Conservation (phyloP, 2,329 filamentous ascomycete genomes). For the Aurifilum marmelostoma region DNA sequence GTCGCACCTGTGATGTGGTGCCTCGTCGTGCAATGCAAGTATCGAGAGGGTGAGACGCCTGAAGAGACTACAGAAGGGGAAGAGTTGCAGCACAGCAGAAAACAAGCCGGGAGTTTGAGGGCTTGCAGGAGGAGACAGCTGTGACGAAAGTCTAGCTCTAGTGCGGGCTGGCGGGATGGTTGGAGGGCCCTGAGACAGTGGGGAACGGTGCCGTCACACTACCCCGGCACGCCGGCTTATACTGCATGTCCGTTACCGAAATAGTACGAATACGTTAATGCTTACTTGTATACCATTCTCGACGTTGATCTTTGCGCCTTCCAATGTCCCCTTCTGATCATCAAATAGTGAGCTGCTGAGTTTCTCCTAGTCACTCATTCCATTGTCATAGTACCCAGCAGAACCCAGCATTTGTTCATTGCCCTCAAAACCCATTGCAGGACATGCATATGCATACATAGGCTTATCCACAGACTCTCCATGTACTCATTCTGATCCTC, state of each 20-base stretch:
- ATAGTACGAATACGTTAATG: neutral
- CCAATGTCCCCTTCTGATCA: neutral
- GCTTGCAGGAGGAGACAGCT: neutral
- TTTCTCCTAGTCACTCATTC: neutral
- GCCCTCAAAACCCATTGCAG: neutral
- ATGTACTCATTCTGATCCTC: neutral
- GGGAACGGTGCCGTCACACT: slow-evolving; percentile 7
- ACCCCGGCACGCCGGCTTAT: neutral
- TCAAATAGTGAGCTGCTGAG: neutral
- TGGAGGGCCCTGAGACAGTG: slow-evolving; percentile 2
- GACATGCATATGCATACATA: neutral
- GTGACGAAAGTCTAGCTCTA: slow-evolving; percentile 5
- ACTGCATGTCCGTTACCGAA: neutral
- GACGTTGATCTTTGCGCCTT: neutral
- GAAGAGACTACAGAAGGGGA: neutral
- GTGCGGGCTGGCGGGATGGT: neutral
- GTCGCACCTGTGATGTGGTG: slow-evolving; percentile 4
- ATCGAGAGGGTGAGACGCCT: neutral
- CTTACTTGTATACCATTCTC: too few relatives aligned
- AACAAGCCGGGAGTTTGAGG: neutral
- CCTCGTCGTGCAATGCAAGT: neutral
- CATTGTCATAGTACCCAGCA: neutral
- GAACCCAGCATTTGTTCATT: neutral
- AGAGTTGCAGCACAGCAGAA: neutral
- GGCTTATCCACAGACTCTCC: neutral